A percentile compares a stretch with the other conserved stretches of the same genome.
Conservation (phyloP, 805 yeast genomes). For the Yarrowia osloensis region DNA sequence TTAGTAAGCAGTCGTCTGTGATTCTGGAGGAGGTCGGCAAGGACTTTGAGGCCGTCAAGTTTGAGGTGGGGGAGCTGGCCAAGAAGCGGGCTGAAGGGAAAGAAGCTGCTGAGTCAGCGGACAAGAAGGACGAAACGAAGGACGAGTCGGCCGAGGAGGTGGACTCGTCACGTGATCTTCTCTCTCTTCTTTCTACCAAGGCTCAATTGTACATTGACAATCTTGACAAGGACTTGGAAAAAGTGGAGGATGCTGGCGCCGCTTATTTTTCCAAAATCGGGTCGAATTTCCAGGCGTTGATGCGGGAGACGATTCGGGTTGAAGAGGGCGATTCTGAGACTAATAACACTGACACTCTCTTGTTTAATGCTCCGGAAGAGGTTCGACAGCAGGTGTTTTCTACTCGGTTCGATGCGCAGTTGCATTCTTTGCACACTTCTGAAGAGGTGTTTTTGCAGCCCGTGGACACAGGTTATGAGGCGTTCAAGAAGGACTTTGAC, state of each 20-base stretch:
- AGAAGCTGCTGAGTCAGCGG: neutral
- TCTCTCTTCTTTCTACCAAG: constrained; percentile 33
- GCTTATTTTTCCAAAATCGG: constrained; percentile 60
- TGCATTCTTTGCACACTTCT: constrained; percentile 56
- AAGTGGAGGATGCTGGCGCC: constrained; percentile 69
- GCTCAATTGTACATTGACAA: constrained; percentile 69
- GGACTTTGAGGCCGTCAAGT: constrained; percentile 37
- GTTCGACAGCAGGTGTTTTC: constrained; percentile 46
- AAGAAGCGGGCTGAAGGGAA: constrained; percentile 28
- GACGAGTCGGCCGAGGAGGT: neutral
- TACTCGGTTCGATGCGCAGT: constrained; percentile 64
- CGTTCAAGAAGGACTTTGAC: constrained; percentile 46
- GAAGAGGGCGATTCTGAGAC: constrained; percentile 37
- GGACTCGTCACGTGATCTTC: constrained; percentile 31
- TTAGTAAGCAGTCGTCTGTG: constrained; percentile 39
- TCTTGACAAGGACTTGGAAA: constrained; percentile 72
- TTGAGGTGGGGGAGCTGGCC: constrained; percentile 34
- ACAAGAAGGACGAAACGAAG: neutral
- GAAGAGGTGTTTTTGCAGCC: constrained; percentile 48
- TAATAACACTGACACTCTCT: constrained; percentile 44
- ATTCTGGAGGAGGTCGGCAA: constrained; percentile 39
- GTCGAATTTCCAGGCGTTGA: constrained; percentile 47
- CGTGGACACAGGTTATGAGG: constrained; percentile 43
- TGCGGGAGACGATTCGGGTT: constrained; percentile 47
- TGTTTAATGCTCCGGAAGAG: constrained; percentile 50